Base-by-base conservation (phyloP, 2,329 filamentous ascomycete genomes). In the Myriosclerotinia duriaeana region DNA sequence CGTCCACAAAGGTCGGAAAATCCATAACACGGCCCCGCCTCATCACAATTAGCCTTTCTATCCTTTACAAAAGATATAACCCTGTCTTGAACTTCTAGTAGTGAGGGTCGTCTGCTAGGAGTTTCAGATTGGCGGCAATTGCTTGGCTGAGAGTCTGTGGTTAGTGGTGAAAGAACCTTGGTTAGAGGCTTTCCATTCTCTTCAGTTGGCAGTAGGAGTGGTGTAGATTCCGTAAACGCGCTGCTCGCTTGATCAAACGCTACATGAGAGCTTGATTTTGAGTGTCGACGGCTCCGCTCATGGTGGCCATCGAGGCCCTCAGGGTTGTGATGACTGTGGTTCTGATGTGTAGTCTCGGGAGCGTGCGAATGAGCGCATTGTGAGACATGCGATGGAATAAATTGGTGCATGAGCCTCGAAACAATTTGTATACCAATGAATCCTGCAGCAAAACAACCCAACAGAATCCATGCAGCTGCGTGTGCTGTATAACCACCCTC, bases 361-460 rank as follows among this genome's bases (percentile, higher is more conserved):
- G 48, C n/a, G 9, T 93, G 90, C 54, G 83, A 85, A 74, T 93
- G 90, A 69, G 92, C 89, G 77, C 91, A 95, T 75, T 91, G 89
- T 65, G 93, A 90, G 6, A 93, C 88, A 72, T 92, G 89, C 22
- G 90, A 91, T 8, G 91, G 91, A 75, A 93, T 87, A 71, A 87
- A 86, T 46, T 84, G 85, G 74, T 95, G 91, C 66, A 93, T 79
- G 36, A 92, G 76, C 60, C 89, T 84, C 11, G 91, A 93, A 34
- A 93, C 76, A 59, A 87, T 78, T 73, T 93, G 90, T 66, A 94
- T 93, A 46, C 90, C 90, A 48, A 92, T 76, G 70, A 92, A 92
- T 14, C 91, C 91, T 20, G 78, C 82, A 5, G 89, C 78, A 75
- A 94, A 94, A 75, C 86, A 89, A 14, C 74, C 84, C 74, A 93